Conservation (phyloP, 2,329 filamentous ascomycete genomes). For the Beauveria caledonica region DNA sequence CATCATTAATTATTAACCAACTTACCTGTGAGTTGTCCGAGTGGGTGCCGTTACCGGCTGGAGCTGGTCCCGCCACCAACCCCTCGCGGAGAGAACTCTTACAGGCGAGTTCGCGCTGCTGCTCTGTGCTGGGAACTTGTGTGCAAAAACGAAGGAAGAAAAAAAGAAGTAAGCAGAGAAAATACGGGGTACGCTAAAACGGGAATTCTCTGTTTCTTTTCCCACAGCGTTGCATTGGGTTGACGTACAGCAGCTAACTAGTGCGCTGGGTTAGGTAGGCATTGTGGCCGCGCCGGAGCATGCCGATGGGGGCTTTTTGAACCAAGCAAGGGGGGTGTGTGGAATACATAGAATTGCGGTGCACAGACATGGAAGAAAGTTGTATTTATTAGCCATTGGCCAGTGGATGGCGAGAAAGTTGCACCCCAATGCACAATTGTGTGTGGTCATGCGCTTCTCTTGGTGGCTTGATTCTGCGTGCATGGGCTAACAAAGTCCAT, state of each 20-base stretch:
- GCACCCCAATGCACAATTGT: neutral
- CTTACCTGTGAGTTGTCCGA: too few species aligned
- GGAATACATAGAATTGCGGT: neutral
- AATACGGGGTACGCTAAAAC: neutral
- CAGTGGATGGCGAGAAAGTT: neutral
- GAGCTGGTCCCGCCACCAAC: too few species aligned
- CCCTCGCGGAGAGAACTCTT: neutral
- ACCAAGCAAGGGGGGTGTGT: neutral
- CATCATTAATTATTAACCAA: too few species aligned
- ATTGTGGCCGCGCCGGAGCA: slow-evolving; percentile 1
- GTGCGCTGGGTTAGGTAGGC: slow-evolving; percentile 5
- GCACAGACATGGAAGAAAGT: neutral
- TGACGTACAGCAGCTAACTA: neutral
- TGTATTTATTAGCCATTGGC: neutral
- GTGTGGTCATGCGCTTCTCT: neutral
- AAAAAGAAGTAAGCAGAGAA: neutral
- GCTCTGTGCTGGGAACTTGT: neutral
- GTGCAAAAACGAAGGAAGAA: neutral
- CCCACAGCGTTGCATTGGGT: neutral
- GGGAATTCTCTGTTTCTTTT: neutral
- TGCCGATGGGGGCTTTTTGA: slow-evolving; percentile 2
- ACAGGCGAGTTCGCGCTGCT: neutral
- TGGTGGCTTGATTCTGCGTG: neutral
- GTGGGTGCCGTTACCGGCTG: too few species aligned
- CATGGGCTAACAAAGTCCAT: neutral